Evolutionary conservation across 169 alveolate genomes (phyloP).

Genomic region (Perkinsus chesapeaki): DNA sequence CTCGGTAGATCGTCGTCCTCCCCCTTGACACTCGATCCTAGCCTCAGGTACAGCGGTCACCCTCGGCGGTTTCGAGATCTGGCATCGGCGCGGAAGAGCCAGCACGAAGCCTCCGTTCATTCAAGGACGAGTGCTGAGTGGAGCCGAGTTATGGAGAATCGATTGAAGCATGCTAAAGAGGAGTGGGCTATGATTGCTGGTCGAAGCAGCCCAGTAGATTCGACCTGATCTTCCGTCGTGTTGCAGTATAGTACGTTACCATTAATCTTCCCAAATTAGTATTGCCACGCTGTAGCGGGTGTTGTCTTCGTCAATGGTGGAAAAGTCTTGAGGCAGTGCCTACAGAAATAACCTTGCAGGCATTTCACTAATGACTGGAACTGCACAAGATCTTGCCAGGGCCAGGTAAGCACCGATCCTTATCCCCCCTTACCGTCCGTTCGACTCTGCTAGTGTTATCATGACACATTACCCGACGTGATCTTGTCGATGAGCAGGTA

Average conservation of each 20-base stretch:
- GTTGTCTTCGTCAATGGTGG: no score
- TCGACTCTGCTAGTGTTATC: background rate
- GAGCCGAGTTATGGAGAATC: background rate
- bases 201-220: background rate
- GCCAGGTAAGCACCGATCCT: background rate
- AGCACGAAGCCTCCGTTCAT: background rate
- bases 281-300: no score
- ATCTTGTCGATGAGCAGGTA: no score
- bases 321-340: no score
- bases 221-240: background rate
- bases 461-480: no score
- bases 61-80: background rate
- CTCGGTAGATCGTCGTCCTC: background rate
- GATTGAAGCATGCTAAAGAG: background rate
- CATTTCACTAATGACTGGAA: background rate
- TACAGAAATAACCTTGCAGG: no score
- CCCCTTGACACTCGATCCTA: background rate
- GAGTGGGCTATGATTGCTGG: constrained; percentile 1
- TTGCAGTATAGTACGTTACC: background rate
- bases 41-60: background rate
- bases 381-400: background rate
- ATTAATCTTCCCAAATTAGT: background rate
- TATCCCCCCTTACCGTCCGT: background rate
- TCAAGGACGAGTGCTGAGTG: background rate
- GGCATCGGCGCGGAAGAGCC: background rate